These are phyloP conservation scores for Paradendryphiella salina DNA, from an alignment of 2,329 filamentous ascomycete species.

Conservation along the genomic window DNA sequence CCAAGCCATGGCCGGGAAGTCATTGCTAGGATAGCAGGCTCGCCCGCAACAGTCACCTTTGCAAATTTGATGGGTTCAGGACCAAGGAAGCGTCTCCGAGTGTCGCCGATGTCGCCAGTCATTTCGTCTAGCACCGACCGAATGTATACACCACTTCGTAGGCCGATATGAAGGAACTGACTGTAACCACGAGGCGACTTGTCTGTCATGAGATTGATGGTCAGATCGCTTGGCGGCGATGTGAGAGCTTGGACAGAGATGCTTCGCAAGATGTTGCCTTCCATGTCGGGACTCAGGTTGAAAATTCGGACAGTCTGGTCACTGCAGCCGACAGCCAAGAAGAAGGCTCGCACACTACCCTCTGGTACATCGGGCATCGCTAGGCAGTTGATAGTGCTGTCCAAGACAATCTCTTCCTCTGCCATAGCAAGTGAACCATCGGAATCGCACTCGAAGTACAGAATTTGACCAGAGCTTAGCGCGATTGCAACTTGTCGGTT, in stretches of 20 bases:
- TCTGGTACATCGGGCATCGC: conserved; percentile 91
- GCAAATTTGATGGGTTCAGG: conserved; percentile 89
- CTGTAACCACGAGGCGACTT: conserved; percentile 86
- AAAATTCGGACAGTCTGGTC: conserved; percentile 94
- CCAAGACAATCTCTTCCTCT: conserved; percentile 91
- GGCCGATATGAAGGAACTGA: conserved; percentile 91
- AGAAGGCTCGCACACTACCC: conserved; percentile 84
- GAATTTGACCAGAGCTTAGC: conserved; percentile 92
- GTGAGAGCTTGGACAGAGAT: conserved; percentile 94
- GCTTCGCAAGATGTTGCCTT: conserved; percentile 68
- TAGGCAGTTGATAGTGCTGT: conserved; percentile 91
- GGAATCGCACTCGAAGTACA: conserved; percentile 96
- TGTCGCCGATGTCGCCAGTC: conserved; percentile 93
- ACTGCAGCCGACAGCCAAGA: conserved; percentile 93
- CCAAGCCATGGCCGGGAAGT: conserved; percentile 96
- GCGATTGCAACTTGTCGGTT: conserved; percentile 91
- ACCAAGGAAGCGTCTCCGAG: conserved; percentile 89
- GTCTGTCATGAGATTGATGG: conserved; percentile 94
- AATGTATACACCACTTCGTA: conserved; percentile 94
- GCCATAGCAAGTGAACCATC: conserved; percentile 92
- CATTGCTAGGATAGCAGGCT: conserved; percentile 82
- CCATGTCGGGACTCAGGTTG: conserved; percentile 86
- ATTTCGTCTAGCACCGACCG: conserved; percentile 93
- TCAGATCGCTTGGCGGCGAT: conserved; percentile 82
- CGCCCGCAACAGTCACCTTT: conserved; percentile 82